Evolutionary conservation across 805 yeast genomes (phyloP), one percentile per base, ranked within the genome.

Genomic region (Wickerhamiella cacticola): DNA sequence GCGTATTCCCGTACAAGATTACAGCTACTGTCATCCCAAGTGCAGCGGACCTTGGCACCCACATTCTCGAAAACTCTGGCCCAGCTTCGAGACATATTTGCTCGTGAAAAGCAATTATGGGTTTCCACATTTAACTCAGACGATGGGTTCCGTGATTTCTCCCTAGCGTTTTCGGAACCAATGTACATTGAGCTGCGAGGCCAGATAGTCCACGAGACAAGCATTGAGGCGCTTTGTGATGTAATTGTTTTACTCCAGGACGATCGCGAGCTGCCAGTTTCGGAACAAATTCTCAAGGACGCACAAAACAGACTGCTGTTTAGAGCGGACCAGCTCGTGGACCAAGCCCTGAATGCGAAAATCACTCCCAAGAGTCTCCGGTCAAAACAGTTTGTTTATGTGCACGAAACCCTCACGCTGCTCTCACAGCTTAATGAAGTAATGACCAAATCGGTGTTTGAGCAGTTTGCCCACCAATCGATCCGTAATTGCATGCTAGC

Each of bases 401-500:
- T 53, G 7, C 55, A 51, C 22, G 49, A 49, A 4, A 79, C 94
- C 0, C 65, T 87, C 38, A 73, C 80, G 0, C 64, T 89, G 5
- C 66, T 88, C 25, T 79, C 86, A 28, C 82, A 78, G 59, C 80
- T 88, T 19, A 84, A 85, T 59, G 94, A 84, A 56, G 68, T 87
- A 56, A 74, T 89, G 31, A 80, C 80, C 54, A 78, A 88, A 1
- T 44, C 55, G 10, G 82, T 86, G 1, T 89, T 88, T 65, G 95
- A 86, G 60, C 95, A 85, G 58, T 65, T 88, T 53, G 95, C 96
- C 0, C 95, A 86, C 61, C 77, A 82, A 49, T 79, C 86, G 46
- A 82, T 89, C 3, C 95, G 84, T 59, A 74, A 81, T 39, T 80
- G 92, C 56, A 80, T 82, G 10, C 72, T 72, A 53, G 65, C 68